Percentiles rank a stretch among this genome's conserved stretches.
Conservation (phyloP, 2,329 filamentous ascomycete genomes). For the Chrysoporthe puriensis region DNA sequence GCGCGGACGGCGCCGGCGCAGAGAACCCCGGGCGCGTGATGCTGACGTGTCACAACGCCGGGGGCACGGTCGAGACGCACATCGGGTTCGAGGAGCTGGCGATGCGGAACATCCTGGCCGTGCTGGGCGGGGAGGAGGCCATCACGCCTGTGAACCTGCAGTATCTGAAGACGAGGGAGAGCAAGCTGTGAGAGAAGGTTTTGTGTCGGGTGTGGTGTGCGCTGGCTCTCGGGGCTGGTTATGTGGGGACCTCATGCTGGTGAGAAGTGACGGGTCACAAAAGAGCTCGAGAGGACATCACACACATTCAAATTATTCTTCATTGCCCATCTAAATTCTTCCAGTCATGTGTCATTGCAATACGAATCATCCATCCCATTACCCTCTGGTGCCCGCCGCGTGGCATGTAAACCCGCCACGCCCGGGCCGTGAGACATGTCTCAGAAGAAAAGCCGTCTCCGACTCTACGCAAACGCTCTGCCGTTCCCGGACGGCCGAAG, state of each 20-base stretch:
- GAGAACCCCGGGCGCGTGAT: conserved; percentile 49
- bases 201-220: no score
- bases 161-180: conserved; percentile 43
- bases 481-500: not conserved
- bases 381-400: no score
- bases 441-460: not conserved
- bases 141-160: conserved; percentile 68
- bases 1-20: not conserved
- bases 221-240: not conserved
- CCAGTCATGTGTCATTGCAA: no score
- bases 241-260: not conserved
- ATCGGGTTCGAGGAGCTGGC: conserved; percentile 68
- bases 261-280: not conserved
- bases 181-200: conserved; percentile 1
- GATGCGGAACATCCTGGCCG: conserved; percentile 68
- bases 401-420: not conserved
- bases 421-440: not conserved
- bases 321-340: not conserved
- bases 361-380: no score
- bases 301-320: not conserved
- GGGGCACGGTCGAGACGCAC: conserved; percentile 68
- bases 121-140: conserved; percentile 53
- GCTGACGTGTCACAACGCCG: conserved; percentile 70
- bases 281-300: not conserved
- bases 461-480: no score